Evolutionary conservation across 2,329 filamentous ascomycete genomes (phyloP).

Genomic region (Chrysoporthe puriensis): DNA sequence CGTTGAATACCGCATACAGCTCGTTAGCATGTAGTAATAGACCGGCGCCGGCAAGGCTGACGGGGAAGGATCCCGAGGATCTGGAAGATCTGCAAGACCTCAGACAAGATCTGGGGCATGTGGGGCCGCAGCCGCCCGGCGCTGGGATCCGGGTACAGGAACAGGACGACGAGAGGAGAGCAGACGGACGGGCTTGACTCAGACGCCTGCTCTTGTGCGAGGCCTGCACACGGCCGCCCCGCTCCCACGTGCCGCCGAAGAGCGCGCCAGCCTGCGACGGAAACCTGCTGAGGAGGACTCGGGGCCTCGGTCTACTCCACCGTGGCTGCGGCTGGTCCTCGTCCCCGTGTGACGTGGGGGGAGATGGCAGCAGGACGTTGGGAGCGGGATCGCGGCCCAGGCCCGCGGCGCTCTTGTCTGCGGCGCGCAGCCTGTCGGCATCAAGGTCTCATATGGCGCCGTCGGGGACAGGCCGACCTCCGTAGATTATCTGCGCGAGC

Average conservation of each 20-base stretch:
- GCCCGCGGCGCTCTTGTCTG: too few species aligned
- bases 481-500: too few species aligned
- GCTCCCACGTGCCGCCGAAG: neutral
- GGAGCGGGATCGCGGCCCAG: neutral
- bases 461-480: too few species aligned
- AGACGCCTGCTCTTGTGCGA: neutral
- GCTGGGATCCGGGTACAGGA: neutral
- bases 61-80: neutral
- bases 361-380: neutral
- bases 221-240: neutral
- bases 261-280: neutral
- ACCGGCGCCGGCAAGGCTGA: neutral
- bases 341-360: neutral
- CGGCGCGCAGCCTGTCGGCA: too few species aligned
- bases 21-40: neutral
- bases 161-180: neutral
- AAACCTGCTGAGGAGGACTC: too few species aligned
- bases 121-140: neutral
- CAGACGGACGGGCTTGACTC: neutral
- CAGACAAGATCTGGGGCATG: constrained; percentile 1
- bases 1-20: too few species aligned
- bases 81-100: neutral
- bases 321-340: neutral
- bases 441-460: too few species aligned
- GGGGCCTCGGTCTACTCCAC: too few species aligned